phyloP scores from a whole-genome alignment of 2,329 filamentous ascomycete species.

The Periconia sp. region DNA sequence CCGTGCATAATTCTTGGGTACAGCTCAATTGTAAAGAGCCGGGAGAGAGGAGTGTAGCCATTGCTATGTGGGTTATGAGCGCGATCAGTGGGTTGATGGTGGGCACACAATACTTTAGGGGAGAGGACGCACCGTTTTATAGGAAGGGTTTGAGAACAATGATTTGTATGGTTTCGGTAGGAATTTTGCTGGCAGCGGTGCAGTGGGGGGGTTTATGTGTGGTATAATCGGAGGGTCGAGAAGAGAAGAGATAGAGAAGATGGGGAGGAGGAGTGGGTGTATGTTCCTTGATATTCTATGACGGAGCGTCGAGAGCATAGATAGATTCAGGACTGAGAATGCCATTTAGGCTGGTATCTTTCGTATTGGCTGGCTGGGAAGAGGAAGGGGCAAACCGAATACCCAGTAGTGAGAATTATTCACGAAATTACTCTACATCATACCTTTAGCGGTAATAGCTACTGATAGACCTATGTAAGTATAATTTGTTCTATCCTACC shows the following conservation, averaged over 20 bases:
- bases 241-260: conserved; percentile 14
- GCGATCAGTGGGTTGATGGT: conserved; percentile 55
- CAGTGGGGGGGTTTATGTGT: conserved; percentile 46
- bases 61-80: conserved; percentile 57
- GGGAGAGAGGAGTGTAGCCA: conserved; percentile 52
- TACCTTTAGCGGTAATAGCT: too few relatives aligned
- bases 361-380: too few relatives aligned
- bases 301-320: neutral
- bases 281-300: conserved; percentile 12
- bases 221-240: conserved; percentile 40
- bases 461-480: too few relatives aligned
- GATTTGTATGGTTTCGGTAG: conserved; percentile 49
- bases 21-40: conserved; percentile 54
- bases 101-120: conserved; percentile 54
- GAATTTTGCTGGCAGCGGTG: conserved; percentile 44
- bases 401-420: too few relatives aligned
- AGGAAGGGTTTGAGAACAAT: conserved; percentile 48
- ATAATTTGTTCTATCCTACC: too few relatives aligned
- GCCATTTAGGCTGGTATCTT: too few relatives aligned
- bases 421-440: too few relatives aligned
- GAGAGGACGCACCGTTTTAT: conserved; percentile 49
- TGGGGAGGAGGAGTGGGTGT: conserved; percentile 23
- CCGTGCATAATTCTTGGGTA: conserved; percentile 56
- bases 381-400: too few relatives aligned
- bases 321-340: too few relatives aligned